phyloP scores from a whole-genome alignment of 306 rosid genomes.

The Lagenaria siceraria region DNA sequence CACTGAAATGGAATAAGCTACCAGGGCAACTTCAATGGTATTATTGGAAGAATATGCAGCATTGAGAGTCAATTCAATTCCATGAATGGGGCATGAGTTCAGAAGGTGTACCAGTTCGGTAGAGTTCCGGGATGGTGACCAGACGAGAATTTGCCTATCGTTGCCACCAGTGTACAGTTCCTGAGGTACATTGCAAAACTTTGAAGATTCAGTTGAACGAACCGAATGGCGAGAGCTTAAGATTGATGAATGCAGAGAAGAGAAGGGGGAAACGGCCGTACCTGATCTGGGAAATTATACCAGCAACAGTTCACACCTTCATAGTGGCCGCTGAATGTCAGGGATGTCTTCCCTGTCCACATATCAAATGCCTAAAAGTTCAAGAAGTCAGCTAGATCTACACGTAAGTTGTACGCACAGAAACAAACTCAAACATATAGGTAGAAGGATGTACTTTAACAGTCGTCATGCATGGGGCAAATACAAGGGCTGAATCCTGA shows the following conservation, averaged over 20 bases:
- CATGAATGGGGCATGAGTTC: neutral
- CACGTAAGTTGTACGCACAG: neutral
- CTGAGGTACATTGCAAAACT: conserved; percentile 24
- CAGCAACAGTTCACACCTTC: conserved; percentile 80
- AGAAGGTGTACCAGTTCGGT: conserved; percentile 38
- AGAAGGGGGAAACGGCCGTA: conserved; percentile 16
- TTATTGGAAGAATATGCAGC: neutral
- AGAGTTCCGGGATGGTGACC: conserved; percentile 57
- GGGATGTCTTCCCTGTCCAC: conserved; percentile 70
- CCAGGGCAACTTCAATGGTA: conserved; percentile 1
- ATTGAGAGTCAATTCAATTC: neutral
- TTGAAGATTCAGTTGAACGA: neutral
- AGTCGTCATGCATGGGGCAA: conserved; percentile 93
- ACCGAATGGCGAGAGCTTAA: neutral
- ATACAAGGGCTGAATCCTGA: conserved; percentile 51
- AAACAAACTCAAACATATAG: neutral
- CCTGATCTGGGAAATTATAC: conserved; percentile 75
- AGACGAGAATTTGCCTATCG: conserved; percentile 80
- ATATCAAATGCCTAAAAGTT: conserved; percentile 62
- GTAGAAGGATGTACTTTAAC: conserved; percentile 44
- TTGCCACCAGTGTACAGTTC: conserved; percentile 89
- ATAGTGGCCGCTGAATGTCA: conserved; percentile 68
- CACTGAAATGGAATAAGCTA: conserved; percentile 24
- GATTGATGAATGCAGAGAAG: neutral
- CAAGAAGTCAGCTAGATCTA: conserved; percentile 7